These are phyloP conservation scores for Waltergamsia citrina DNA, from an alignment of 2,329 filamentous ascomycete species.

Conservation along the genomic window DNA sequence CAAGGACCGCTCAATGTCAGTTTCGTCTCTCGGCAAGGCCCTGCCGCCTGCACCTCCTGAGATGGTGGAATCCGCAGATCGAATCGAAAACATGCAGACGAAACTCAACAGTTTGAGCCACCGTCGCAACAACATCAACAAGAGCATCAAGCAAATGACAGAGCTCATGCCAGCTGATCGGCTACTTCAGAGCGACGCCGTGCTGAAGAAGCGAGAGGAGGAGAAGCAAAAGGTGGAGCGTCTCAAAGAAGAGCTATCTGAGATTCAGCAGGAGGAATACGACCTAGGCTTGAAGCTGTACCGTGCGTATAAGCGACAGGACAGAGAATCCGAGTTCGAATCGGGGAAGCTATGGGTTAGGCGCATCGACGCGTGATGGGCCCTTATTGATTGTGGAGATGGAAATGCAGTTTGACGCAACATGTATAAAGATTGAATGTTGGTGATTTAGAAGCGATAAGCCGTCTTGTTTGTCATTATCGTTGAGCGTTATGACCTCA, in stretches of 20 bases:
- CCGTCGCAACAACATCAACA: constrained; percentile 61
- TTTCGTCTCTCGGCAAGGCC: constrained; percentile 40
- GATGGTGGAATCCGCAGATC: constrained; percentile 44
- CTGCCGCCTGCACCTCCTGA: constrained; percentile 55
- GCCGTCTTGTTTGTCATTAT: too few species aligned
- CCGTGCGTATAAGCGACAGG: constrained; percentile 64
- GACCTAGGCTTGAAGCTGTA: constrained; percentile 69
- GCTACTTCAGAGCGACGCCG: constrained; percentile 56
- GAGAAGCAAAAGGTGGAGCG: constrained; percentile 58
- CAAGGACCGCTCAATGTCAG: constrained; percentile 10
- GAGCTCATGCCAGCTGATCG: constrained; percentile 66
- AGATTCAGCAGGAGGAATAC: constrained; percentile 68
- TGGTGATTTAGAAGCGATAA: too few species aligned
- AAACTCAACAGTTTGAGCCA: constrained; percentile 56
- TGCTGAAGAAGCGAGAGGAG: constrained; percentile 43
- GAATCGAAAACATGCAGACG: constrained; percentile 57
- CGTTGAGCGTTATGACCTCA: too few species aligned
- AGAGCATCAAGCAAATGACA: constrained; percentile 67
- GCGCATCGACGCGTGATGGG: constrained; percentile 55
- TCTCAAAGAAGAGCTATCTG: constrained; percentile 57
- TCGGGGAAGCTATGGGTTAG: constrained; percentile 69
- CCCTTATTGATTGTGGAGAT: too few species aligned
- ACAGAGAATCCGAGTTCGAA: constrained; percentile 56
- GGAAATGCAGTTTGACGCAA: too few species aligned
- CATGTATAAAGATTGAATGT: too few species aligned